A percentile compares a stretch with the other conserved stretches of the same genome.
Evolutionary conservation across 1,284 basidiomycete species (phyloP).

Genomic region (Sporisorium sorghi): DNA sequence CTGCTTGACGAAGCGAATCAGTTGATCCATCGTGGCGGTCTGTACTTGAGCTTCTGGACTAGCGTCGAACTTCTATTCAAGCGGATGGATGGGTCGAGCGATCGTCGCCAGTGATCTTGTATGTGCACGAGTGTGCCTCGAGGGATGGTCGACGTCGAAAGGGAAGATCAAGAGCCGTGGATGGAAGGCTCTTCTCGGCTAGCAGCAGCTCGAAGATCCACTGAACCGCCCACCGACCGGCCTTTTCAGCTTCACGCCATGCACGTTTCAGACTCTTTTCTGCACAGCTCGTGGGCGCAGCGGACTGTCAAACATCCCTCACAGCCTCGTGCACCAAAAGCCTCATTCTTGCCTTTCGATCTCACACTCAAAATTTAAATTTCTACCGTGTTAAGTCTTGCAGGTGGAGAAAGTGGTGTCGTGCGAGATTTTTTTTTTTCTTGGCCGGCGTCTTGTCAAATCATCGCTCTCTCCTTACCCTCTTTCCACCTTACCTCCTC

Average conservation of each 20-base stretch:
- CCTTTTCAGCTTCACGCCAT: too few species aligned
- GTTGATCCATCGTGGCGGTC: slow-evolving; percentile 49
- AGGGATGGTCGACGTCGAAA: not conserved
- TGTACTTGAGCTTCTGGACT: not conserved
- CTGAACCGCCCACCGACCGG: not conserved
- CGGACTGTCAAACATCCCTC: not conserved
- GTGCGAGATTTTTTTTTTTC: slow-evolving; percentile 26
- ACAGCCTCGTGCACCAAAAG: not conserved
- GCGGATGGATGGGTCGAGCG: too few species aligned
- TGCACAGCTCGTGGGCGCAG: not conserved
- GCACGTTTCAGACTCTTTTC: not conserved
- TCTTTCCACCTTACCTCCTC: not conserved
- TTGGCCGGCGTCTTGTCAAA: not conserved
- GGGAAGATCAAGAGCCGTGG: not conserved
- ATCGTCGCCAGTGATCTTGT: not conserved
- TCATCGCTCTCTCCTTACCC: not conserved
- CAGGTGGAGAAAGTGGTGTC: slow-evolving; percentile 22
- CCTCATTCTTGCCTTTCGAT: not conserved
- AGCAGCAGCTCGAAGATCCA: not conserved
- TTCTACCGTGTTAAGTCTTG: not conserved
- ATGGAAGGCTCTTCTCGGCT: slow-evolving; percentile 1
- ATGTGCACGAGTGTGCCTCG: not conserved
- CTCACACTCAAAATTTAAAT: not conserved
- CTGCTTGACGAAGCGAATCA: slow-evolving; percentile 62
- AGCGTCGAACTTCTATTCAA: not conserved